Base-by-base conservation (phyloP, 2,329 filamentous ascomycete genomes). In the Colletotrichum nymphaeae region DNA sequence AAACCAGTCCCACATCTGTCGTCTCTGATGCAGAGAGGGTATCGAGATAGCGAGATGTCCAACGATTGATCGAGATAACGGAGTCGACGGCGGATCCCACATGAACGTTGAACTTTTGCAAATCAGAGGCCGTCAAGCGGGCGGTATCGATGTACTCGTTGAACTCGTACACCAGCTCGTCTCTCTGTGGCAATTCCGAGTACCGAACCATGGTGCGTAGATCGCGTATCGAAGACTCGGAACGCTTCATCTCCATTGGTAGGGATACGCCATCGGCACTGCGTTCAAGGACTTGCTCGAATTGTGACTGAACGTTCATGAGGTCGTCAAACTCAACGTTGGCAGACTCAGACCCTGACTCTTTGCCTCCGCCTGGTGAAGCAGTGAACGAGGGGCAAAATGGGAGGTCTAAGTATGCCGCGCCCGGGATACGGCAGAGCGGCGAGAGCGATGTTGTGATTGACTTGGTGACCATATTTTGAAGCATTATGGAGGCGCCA, bases 201-300 rank as follows among this genome's bases (percentile, higher is more conserved):
- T 92, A 91, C 52, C 90, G 88, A 42, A 97, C 93, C 57, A 95
- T 87, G 30, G 90, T 92, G 37, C 93, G 90, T 28, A 97, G 83
- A 77, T 95, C 94, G 53, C 94, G 89, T 46, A 97, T 91, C 1
- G 92, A 91, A 2, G 90, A 86, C 81, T 96, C 93, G 3, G 92
- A 92, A 11, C 91, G 89, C 83, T 95, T 95, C 91, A 97, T 95
- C 76, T 94, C 93, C 76, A 93, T 86, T 0, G 94, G 94, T 3
- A 97, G 83, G 1, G 90, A 90, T 1, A 92, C 89, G 1, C 91
- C 90, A 26, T 91, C 88, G 1, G 90, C 88, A 19, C 90, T 91
- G 72, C 91, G 89, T 76, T 94, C 90, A 4, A 97, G 83, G 1
- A 97, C 91, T 70, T 93, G 89, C 81, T 95, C 93, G 69, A 97